phyloP scores from a whole-genome alignment of 257 asterid species.

The Buddleja alternifolia region DNA sequence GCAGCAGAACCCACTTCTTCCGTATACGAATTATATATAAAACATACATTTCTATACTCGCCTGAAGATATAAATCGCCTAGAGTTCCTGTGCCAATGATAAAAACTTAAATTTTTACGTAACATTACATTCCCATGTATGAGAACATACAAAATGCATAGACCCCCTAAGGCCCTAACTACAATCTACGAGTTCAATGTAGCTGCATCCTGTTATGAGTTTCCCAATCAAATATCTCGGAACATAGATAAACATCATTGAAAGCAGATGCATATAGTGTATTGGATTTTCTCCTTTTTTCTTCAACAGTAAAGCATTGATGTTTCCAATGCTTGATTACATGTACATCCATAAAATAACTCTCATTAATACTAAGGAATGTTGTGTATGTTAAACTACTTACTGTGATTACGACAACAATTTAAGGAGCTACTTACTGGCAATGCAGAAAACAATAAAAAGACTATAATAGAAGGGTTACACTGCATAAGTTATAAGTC shows the following conservation, averaged over 20 bases:
- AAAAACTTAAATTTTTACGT: not conserved
- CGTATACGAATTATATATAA: not conserved
- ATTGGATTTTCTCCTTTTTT: not conserved
- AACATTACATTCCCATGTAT: not conserved
- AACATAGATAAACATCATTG: not conserved
- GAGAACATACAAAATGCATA: not conserved
- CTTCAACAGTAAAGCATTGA: not conserved
- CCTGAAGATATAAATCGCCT: too few relatives aligned
- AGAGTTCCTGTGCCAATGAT: not conserved
- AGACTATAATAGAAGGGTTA: not conserved
- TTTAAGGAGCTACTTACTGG: not conserved
- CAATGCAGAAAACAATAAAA: not conserved
- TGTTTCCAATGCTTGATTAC: not conserved
- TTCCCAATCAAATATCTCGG: not conserved
- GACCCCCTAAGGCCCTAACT: not conserved
- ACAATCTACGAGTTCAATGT: not conserved
- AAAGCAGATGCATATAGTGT: slow-evolving; percentile 1
- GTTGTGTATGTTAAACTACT: not conserved
- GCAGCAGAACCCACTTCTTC: too few relatives aligned
- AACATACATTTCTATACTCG: not conserved
- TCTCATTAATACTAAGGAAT: slow-evolving; percentile 5
- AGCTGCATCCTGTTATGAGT: not conserved
- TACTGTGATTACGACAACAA: slow-evolving; percentile 12
- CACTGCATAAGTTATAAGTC: slow-evolving; percentile 5
- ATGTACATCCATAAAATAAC: not conserved